Conservation (phyloP, 768 basidiomycete species). For the Dioszegia hungarica region DNA sequence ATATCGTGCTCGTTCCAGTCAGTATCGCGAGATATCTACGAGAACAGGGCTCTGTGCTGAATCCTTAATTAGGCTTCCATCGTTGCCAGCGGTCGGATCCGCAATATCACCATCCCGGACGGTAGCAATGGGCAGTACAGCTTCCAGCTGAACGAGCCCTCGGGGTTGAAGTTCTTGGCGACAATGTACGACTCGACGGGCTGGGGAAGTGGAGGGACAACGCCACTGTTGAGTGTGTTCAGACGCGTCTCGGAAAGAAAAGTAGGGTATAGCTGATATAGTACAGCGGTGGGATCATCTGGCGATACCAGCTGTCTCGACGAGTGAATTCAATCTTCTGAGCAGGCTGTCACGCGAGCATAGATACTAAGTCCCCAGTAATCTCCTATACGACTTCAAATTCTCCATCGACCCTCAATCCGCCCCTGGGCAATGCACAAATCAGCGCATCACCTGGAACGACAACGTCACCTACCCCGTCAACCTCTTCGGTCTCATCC, state of each 20-base stretch:
- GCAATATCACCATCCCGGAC: constrained; percentile 41
- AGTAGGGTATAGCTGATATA: constrained; percentile 4
- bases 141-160: constrained; percentile 38
- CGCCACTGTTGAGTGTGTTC: constrained; percentile 38
- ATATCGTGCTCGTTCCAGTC: constrained; percentile 38
- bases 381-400: constrained; percentile 43
- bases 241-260: background rate
- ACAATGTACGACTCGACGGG: constrained; percentile 40
- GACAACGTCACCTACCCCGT: constrained; percentile 38
- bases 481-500: constrained; percentile 42
- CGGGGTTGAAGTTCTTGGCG: constrained; percentile 41
- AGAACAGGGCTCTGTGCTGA: background rate
- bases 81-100: constrained; percentile 25
- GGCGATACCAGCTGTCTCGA: constrained; percentile 30
- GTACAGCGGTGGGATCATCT: constrained; percentile 39
- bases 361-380: constrained; percentile 11
- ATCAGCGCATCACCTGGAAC: constrained; percentile 32
- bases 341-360: too few relatives aligned
- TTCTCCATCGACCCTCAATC: constrained; percentile 35
- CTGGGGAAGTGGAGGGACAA: constrained; percentile 41
- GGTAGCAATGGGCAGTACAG: constrained; percentile 28
- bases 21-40: background rate
- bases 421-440: constrained; percentile 33
- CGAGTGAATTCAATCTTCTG: constrained; percentile 11
- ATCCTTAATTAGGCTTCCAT: constrained; percentile 19